phyloP scores from a whole-genome alignment of 192 early-diverging fungal genomes.

The Mortierella antarctica region DNA sequence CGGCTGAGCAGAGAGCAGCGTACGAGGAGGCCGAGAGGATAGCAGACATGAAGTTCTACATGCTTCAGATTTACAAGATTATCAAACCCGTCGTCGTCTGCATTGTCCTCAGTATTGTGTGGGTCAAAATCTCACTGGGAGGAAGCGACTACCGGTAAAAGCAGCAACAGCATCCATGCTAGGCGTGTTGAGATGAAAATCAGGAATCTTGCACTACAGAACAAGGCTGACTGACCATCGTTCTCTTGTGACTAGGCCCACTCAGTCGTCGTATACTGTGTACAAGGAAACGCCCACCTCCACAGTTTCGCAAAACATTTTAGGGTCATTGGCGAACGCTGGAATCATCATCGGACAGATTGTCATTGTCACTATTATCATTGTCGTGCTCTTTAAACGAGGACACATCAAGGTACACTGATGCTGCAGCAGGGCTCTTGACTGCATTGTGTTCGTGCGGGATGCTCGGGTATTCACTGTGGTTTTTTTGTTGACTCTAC shows the following conservation, averaged over 20 bases:
- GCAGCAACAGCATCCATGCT: too few relatives aligned
- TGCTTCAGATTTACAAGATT: slow-evolving; percentile 82
- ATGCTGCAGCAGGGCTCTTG: background rate
- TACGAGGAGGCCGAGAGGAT: slow-evolving; percentile 63
- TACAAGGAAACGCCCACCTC: slow-evolving; percentile 36
- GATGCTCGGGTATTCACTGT: background rate
- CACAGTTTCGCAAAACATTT: slow-evolving; percentile 33
- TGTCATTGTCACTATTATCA: slow-evolving; percentile 80
- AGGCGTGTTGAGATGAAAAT: too few relatives aligned
- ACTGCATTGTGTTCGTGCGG: background rate
- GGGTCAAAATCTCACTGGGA: slow-evolving; percentile 80
- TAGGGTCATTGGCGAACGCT: slow-evolving; percentile 65
- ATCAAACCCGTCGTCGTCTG: slow-evolving; percentile 84
- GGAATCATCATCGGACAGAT: slow-evolving; percentile 82
- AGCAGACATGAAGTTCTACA: slow-evolving; percentile 82
- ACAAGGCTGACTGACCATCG: background rate
- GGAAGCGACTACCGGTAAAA: slow-evolving; percentile 65
- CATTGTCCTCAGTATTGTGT: slow-evolving; percentile 82
- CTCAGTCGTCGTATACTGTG: slow-evolving; percentile 41
- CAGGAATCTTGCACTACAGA: background rate
- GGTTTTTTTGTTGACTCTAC: background rate
- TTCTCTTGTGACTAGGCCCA: slow-evolving; percentile 17
- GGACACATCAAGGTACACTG: slow-evolving; percentile 76
- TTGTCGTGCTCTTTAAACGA: slow-evolving; percentile 80
- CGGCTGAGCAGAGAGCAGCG: slow-evolving; percentile 24